Percentiles rank a stretch among this genome's conserved stretches.
Evolutionary conservation across 345 rosid species (phyloP).

Genomic region (Salix dunnii): DNA sequence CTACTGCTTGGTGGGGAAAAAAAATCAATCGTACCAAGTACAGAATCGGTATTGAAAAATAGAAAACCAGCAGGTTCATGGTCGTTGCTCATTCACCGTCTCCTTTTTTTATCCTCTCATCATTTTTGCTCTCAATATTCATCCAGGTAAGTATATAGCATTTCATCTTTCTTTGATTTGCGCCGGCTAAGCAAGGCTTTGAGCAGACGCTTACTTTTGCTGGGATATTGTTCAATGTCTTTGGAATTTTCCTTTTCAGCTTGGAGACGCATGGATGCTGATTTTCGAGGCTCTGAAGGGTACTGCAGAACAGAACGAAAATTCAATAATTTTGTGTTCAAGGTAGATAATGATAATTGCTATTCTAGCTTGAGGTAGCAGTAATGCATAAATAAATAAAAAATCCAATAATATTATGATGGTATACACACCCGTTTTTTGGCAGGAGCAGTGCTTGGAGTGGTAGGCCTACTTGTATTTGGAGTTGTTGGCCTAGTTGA

Average conservation of each 20-base stretch:
- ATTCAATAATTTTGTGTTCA: neutral
- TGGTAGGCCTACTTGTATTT: constrained; percentile 40
- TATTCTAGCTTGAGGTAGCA: neutral
- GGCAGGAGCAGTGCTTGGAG: constrained; percentile 50
- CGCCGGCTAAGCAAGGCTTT: constrained; percentile 91
- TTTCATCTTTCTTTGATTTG: constrained; percentile 86
- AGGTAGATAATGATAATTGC: too few relatives aligned
- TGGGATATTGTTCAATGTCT: constrained; percentile 61
- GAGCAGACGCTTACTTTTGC: constrained; percentile 86
- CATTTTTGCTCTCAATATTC: constrained; percentile 53
- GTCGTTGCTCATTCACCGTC: neutral
- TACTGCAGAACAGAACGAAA: constrained; percentile 41
- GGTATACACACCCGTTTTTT: constrained; percentile 47
- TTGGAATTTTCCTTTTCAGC: constrained; percentile 52
- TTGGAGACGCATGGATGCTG: constrained; percentile 62
- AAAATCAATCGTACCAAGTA: neutral
- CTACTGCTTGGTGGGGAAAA: neutral
- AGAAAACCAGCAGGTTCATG: constrained; percentile 5
- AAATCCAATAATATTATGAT: neutral
- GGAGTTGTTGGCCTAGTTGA: constrained; percentile 75
- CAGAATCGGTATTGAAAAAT: neutral
- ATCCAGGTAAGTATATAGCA: constrained; percentile 73
- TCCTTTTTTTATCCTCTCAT: neutral
- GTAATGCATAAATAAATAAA: constrained; percentile 3
- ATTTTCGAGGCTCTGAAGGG: constrained; percentile 82